Percentiles rank a stretch among this genome's conserved stretches.
phyloP scores from a whole-genome alignment of 2,329 filamentous ascomycete genomes.

The Lachnellula hyalina region DNA sequence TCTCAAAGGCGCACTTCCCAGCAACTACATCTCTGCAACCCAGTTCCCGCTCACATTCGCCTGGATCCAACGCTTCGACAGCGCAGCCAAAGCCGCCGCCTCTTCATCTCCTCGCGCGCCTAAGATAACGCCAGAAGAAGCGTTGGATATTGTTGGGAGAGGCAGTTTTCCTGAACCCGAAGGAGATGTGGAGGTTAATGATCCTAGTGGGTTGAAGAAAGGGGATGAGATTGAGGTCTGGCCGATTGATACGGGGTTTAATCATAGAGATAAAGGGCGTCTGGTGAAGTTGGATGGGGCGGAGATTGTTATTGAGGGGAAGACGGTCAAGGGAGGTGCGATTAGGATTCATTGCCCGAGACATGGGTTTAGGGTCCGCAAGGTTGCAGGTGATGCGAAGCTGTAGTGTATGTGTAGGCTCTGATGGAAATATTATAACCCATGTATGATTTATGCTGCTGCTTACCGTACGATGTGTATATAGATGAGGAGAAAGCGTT shows the following conservation, averaged over 20 bases:
- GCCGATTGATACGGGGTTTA: slow-evolving; percentile 57
- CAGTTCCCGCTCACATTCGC: slow-evolving; percentile 56
- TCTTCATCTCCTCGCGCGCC: slow-evolving; percentile 34
- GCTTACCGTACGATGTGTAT: too few relatives aligned
- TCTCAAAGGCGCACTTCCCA: slow-evolving; percentile 50
- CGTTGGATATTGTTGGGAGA: slow-evolving; percentile 41
- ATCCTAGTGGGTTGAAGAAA: slow-evolving; percentile 47
- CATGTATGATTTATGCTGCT: too few relatives aligned
- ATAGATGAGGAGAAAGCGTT: too few relatives aligned
- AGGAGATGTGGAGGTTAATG: slow-evolving; percentile 40
- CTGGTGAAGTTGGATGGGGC: slow-evolving; percentile 46
- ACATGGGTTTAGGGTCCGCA: slow-evolving; percentile 47
- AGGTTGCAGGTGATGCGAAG: not conserved
- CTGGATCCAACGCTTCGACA: slow-evolving; percentile 59
- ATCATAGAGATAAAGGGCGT: slow-evolving; percentile 51
- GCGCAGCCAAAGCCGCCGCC: slow-evolving; percentile 38
- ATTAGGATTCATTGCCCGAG: slow-evolving; percentile 58
- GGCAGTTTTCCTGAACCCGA: slow-evolving; percentile 43
- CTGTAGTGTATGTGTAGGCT: too few relatives aligned
- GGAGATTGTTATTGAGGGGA: slow-evolving; percentile 55
- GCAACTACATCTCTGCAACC: slow-evolving; percentile 44
- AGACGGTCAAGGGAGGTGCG: slow-evolving; percentile 35
- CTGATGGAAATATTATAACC: too few relatives aligned
- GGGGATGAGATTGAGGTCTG: slow-evolving; percentile 52
- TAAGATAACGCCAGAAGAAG: slow-evolving; percentile 48